Conservation (phyloP, 805 yeast genomes). For the Wickerhamomyces bovis region DNA sequence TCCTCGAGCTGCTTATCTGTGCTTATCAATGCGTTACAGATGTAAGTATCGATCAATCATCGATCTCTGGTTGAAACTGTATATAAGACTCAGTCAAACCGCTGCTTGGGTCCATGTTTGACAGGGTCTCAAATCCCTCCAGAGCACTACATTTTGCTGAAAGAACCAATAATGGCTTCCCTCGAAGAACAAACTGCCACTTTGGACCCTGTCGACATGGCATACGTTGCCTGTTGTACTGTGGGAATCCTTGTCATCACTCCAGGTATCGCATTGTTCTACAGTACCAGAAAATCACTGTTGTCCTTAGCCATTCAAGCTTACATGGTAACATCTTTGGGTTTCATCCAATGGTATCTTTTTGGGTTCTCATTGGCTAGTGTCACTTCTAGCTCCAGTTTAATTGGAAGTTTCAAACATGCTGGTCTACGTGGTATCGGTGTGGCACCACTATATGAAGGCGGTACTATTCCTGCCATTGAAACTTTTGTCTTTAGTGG, state of each 20-base stretch:
- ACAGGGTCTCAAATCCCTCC: no score
- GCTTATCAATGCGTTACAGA: no score
- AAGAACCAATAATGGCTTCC: conserved; percentile 7
- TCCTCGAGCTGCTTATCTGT: no score
- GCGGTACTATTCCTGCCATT: conserved; percentile 43
- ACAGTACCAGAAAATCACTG: conserved; percentile 84
- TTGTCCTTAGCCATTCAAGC: conserved; percentile 75
- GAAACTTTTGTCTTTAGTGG: conserved; percentile 73
- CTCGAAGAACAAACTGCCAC: conserved; percentile 32
- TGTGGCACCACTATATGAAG: conserved; percentile 70
- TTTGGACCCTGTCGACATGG: conserved; percentile 41
- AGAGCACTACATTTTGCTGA: no score
- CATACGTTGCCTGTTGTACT: conserved; percentile 31
- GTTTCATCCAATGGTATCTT: conserved; percentile 86
- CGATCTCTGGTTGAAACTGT: no score
- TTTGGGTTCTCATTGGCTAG: conserved; percentile 93
- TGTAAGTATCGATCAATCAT: no score
- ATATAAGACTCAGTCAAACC: no score
- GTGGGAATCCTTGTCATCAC: conserved; percentile 66
- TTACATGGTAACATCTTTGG: conserved; percentile 64
- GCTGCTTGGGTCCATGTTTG: no score
- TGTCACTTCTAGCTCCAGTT: conserved; percentile 56
- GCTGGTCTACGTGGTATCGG: conserved; percentile 71
- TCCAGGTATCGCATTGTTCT: conserved; percentile 88
- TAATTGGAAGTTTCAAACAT: conserved; percentile 73